Base-by-base conservation (phyloP, 2,329 filamentous ascomycete species). In the Xylaria sp. region DNA sequence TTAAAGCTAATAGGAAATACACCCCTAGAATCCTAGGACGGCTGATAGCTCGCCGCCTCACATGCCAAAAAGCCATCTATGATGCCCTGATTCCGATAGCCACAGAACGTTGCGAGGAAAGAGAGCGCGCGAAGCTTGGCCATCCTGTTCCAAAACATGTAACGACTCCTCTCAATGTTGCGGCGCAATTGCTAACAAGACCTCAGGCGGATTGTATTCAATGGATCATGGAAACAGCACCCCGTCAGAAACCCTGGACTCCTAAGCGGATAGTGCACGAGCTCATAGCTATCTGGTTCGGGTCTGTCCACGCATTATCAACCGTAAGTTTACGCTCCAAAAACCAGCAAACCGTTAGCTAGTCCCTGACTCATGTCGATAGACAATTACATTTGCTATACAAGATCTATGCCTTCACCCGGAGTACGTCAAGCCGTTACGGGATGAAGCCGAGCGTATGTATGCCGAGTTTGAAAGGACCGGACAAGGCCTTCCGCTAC, bases 271-370 rank as follows among this genome's bases (percentile, higher is more conserved):
- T 79, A 1, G 71, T 77, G 0, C 69, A 76, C 44, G 77, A 80
- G 26, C 36, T 79, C 1, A 79, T 80, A 68, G 78, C 76, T 2
- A 75, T 79, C 1, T 80, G 78, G 78, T 80, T 79, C 51, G 77
- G 78, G 0, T 77, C 78, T 0, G 74, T 79, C 0, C 78, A 80
- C 36, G 67, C 63, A 1, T 23, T 77, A 0, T 70, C 77, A 0
- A 76, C 74, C 0, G 76, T 76, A 66, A 68, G 73, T 64, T 15
- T 28, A 10, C 17, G 11, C 13, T 6, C 10, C 44, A 23, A 48
- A 4, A 51, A 51, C n/a, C 2, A 20, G 1, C 4, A 38, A n/a
- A 6, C 6, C 4, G 15, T 31, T 11, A 31, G 6, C 15, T 40
- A 33, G 31, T 9, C 7, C 7, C 31, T 33, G 31, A 33, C 13